phyloP scores from a whole-genome alignment of 2,329 filamentous ascomycete genomes.

The Cladosporium halotolerans region DNA sequence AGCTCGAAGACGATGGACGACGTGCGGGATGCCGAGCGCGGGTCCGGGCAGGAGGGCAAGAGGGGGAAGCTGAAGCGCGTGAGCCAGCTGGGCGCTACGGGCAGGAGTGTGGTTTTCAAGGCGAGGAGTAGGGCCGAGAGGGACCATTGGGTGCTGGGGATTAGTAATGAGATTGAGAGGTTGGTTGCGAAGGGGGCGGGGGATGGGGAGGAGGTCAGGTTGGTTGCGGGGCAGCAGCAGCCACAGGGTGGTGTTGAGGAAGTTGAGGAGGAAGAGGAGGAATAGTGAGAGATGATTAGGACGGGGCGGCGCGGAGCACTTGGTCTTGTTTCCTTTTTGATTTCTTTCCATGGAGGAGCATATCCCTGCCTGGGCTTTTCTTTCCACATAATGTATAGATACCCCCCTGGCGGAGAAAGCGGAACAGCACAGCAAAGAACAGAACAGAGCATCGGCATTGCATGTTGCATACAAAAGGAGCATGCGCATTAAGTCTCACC shows the following conservation, averaged over 20 bases:
- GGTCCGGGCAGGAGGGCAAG: constrained; percentile 4
- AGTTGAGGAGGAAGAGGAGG: background rate
- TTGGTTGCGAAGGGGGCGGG: constrained; percentile 44
- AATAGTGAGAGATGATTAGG: background rate
- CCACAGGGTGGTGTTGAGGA: background rate
- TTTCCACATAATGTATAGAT: no score
- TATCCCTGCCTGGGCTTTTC: no score
- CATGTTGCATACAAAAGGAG: no score
- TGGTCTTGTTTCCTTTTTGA: background rate
- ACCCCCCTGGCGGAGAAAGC: no score
- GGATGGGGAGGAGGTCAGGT: constrained; percentile 45
- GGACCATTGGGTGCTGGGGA: constrained; percentile 62
- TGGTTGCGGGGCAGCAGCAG: constrained; percentile 23
- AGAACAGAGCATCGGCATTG: no score
- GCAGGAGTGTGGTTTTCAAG: constrained; percentile 60
- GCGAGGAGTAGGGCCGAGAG: constrained; percentile 58
- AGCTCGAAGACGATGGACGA: constrained; percentile 29
- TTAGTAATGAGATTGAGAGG: constrained; percentile 61
- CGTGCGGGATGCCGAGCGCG: constrained; percentile 15
- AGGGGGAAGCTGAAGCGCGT: constrained; percentile 49
- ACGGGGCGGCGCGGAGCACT: background rate
- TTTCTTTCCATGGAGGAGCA: background rate
- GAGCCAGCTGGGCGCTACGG: constrained; percentile 54
- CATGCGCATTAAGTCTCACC: no score
- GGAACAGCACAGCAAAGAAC: no score